phyloP scores from a whole-genome alignment of 768 basidiomycete genomes.

The Collybia sordida region DNA sequence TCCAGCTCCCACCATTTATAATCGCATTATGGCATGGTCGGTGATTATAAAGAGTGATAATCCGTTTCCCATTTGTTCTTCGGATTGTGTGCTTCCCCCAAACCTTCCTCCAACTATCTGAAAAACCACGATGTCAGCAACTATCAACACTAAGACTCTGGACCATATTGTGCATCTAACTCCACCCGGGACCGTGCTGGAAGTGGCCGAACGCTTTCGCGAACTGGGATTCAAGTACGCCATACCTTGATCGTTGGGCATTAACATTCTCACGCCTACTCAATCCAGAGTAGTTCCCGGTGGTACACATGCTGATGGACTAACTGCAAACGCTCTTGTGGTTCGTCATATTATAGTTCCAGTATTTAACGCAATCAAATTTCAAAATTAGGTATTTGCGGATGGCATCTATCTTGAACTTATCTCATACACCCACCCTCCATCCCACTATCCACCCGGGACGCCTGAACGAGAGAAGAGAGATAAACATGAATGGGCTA shows the following conservation, averaged over 20 bases:
- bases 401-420: slow-evolving; percentile 71
- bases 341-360: slow-evolving; percentile 30
- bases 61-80: no score
- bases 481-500: slow-evolving; percentile 52
- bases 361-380: neutral
- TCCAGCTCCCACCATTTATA: no score
- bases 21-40: no score
- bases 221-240: slow-evolving; percentile 67
- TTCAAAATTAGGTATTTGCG: slow-evolving; percentile 39
- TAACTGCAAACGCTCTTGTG: slow-evolving; percentile 65
- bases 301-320: slow-evolving; percentile 62
- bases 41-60: neutral
- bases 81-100: neutral
- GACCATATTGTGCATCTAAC: slow-evolving; percentile 78
- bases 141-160: slow-evolving; percentile 41
- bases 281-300: slow-evolving; percentile 58
- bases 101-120: neutral
- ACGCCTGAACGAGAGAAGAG: slow-evolving; percentile 45
- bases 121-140: neutral
- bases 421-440: slow-evolving; percentile 61
- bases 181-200: slow-evolving; percentile 54
- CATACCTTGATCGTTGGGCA: neutral
- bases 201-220: slow-evolving; percentile 50
- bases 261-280: neutral
- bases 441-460: slow-evolving; percentile 49